These are phyloP conservation scores for Pyrenophora graminea DNA, from an alignment of 2,329 filamentous ascomycete species.

Conservation along the genomic window DNA sequence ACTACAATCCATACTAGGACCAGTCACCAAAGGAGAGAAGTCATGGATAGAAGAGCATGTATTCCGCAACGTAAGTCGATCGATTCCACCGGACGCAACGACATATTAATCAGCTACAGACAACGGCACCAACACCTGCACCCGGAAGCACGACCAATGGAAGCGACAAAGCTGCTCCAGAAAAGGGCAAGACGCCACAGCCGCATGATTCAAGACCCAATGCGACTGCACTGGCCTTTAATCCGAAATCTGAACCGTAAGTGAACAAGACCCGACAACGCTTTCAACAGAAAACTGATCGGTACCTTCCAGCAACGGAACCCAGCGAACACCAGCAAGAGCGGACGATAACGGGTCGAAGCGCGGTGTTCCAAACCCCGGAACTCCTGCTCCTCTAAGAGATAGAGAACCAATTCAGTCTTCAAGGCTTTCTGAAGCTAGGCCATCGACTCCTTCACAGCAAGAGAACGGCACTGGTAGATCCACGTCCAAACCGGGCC, in stretches of 20 bases:
- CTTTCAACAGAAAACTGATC: constrained; percentile 13
- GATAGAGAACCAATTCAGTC: constrained; percentile 24
- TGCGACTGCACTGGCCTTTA: constrained; percentile 68
- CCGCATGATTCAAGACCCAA: constrained; percentile 51
- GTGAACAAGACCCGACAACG: constrained; percentile 10
- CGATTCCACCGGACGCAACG: neutral
- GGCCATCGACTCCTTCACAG: constrained; percentile 19
- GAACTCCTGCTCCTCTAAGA: constrained; percentile 19
- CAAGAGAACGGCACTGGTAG: constrained; percentile 17
- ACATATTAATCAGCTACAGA: constrained; percentile 23
- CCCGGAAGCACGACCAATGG: constrained; percentile 35
- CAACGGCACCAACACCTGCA: constrained; percentile 26
- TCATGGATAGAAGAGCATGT: constrained; percentile 76
- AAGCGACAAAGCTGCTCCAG: constrained; percentile 33
- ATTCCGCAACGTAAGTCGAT: constrained; percentile 65
- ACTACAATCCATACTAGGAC: constrained; percentile 71
- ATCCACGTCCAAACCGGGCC: constrained; percentile 14
- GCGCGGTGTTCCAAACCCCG: constrained; percentile 17
- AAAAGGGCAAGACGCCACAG: constrained; percentile 49
- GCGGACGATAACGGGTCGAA: constrained; percentile 22
- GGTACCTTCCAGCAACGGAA: constrained; percentile 37
- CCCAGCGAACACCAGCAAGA: constrained; percentile 27
- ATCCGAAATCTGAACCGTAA: constrained; percentile 52
- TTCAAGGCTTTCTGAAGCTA: constrained; percentile 15
- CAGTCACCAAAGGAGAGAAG: constrained; percentile 67